phyloP scores from a whole-genome alignment of 352 stramenopile species.

The Globisporangium acanthophoron region DNA sequence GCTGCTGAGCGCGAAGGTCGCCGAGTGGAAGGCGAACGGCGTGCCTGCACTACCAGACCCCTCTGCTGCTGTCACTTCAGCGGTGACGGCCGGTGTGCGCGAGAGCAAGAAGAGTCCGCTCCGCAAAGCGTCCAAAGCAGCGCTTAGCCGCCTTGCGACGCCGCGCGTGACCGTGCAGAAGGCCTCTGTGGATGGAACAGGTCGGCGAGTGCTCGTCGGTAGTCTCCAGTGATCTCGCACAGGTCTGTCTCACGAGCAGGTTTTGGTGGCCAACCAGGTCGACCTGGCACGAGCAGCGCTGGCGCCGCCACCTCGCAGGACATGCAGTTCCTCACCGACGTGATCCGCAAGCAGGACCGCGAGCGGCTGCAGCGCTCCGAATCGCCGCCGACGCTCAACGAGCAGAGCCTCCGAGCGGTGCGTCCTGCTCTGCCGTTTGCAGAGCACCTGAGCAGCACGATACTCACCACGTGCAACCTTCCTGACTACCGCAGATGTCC shows the following conservation, averaged over 20 bases:
- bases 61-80: neutral
- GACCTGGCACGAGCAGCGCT: neutral
- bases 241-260: neutral
- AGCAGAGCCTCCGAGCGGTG: conserved; percentile 29
- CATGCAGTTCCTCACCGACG: conserved; percentile 41
- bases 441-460: too few relatives aligned
- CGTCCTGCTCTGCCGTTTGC: conserved; percentile 1
- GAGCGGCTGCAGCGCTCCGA: conserved; percentile 21
- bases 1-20: conserved; percentile 42
- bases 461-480: neutral
- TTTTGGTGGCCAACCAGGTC: neutral
- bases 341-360: conserved; percentile 40
- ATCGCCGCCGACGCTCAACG: conserved; percentile 14
- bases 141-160: conserved; percentile 37
- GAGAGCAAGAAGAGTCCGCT: conserved; percentile 16
- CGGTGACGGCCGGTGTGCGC: too few relatives aligned
- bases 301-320: conserved; percentile 28
- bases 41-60: conserved; percentile 2
- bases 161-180: conserved; percentile 19
- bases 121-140: conserved; percentile 31
- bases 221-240: too few relatives aligned
- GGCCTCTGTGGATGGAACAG: conserved; percentile 1
- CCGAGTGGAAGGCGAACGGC: conserved; percentile 42
- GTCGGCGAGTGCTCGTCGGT: neutral
- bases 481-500: conserved; percentile 26